Evolutionary conservation across 805 yeast species (phyloP).

Genomic region (Maudiozyma barnettii): DNA sequence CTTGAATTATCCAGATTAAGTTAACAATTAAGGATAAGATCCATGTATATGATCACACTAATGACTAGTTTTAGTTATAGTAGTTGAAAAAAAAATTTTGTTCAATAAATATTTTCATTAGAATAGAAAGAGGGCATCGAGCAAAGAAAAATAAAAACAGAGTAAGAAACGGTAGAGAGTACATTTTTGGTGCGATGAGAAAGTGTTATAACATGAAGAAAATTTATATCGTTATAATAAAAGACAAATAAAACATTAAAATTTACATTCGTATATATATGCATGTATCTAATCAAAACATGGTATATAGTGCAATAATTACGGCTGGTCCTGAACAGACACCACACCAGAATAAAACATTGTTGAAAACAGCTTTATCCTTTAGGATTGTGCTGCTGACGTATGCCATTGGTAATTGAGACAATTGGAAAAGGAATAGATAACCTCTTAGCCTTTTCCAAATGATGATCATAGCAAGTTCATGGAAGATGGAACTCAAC

Average conservation of each 20-base stretch:
- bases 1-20: no score
- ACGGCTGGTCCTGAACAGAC: conserved; percentile 84
- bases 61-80: no score
- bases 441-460: conserved; percentile 76
- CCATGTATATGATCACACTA: no score
- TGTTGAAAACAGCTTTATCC: conserved; percentile 55
- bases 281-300: conserved; percentile 38
- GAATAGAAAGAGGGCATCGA: background rate
- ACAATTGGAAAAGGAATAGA: conserved; percentile 71
- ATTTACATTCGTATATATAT: background rate
- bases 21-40: no score
- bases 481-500: conserved; percentile 78
- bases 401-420: conserved; percentile 71
- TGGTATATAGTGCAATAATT: conserved; percentile 73
- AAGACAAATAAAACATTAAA: background rate
- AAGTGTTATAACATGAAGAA: no score
- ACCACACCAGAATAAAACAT: conserved; percentile 84
- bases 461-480: conserved; percentile 82
- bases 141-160: background rate
- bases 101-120: background rate
- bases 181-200: no score
- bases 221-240: no score
- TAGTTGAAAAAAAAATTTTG: background rate
- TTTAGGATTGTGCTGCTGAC: conserved; percentile 49
- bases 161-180: background rate